Conservation (phyloP, 257 asterid genomes). For the Lycium ferocissimum region DNA sequence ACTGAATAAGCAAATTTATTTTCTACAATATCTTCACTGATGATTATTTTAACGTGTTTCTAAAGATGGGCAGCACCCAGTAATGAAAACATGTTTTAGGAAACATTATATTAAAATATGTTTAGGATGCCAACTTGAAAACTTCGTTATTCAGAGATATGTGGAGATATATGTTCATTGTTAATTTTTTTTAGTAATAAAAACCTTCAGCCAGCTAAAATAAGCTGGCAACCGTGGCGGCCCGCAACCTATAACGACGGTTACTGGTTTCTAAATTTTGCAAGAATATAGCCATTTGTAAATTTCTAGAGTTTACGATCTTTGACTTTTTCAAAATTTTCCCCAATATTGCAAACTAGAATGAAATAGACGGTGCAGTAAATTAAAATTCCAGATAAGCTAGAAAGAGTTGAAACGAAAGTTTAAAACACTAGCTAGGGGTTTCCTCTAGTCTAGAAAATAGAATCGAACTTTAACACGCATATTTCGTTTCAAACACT, state of each 20-base stretch:
- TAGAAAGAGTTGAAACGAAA: background rate
- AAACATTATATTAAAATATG: too few species aligned
- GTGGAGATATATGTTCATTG: background rate
- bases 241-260: background rate
- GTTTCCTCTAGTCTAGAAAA: background rate
- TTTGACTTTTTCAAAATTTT: background rate
- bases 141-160: background rate
- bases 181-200: background rate
- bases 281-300: background rate
- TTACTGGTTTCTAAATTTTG: background rate
- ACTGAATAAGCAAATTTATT: too few species aligned
- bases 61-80: background rate
- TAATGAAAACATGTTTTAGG: background rate
- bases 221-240: background rate
- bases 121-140: background rate
- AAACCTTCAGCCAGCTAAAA: background rate
- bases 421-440: background rate
- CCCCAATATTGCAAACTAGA: background rate
- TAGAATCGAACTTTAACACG: background rate
- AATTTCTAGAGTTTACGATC: background rate
- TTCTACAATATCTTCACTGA: too few species aligned
- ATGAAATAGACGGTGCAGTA: background rate
- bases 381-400: background rate
- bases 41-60: background rate
- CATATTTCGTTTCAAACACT: background rate